Percentiles rank a stretch among this genome's conserved stretches.
Evolutionary conservation across 495 filamentous ascomycete genomes (phyloP).

Genomic region (Cudoniella acicularis): DNA sequence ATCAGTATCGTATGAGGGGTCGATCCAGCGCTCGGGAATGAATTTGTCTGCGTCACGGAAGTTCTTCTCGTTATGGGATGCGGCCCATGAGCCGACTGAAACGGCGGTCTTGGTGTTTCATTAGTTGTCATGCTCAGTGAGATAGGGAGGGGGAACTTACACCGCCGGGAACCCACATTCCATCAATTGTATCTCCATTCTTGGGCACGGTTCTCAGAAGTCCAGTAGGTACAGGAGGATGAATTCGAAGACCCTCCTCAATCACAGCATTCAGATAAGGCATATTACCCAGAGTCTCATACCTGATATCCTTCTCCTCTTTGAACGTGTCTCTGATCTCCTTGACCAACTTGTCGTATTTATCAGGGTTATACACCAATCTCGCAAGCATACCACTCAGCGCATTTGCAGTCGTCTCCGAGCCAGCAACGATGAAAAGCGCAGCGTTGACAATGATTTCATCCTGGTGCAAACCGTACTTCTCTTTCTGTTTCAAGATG

Average conservation of each 20-base stretch:
- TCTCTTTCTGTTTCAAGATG: conserved; percentile 8
- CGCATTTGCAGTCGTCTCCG: conserved; percentile 44
- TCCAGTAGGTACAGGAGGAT: conserved; percentile 26
- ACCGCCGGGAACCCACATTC: conserved; percentile 14
- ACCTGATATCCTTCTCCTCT: conserved; percentile 37
- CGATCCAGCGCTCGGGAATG: conserved; percentile 40
- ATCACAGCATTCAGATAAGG: conserved; percentile 34
- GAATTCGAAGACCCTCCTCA: conserved; percentile 34
- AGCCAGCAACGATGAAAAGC: conserved; percentile 33
- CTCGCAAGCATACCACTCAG: conserved; percentile 39
- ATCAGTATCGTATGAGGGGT: conserved; percentile 28
- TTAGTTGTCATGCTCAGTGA: background rate
- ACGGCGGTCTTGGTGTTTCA: conserved; percentile 5
- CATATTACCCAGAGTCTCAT: conserved; percentile 8
- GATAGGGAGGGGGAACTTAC: background rate
- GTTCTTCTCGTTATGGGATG: conserved; percentile 26
- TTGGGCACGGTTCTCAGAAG: conserved; percentile 3
- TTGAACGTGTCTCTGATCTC: conserved; percentile 45
- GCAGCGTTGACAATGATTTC: conserved; percentile 7
- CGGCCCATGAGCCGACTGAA: conserved; percentile 23
- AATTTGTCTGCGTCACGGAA: conserved; percentile 33
- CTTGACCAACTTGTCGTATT: conserved; percentile 26
- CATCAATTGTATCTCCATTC: conserved; percentile 11
- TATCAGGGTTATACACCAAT: conserved; percentile 25
- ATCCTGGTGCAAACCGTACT: background rate